These are phyloP conservation scores for Colletotrichum sp. DNA, from an alignment of 2,329 filamentous ascomycete species.

Conservation along the genomic window DNA sequence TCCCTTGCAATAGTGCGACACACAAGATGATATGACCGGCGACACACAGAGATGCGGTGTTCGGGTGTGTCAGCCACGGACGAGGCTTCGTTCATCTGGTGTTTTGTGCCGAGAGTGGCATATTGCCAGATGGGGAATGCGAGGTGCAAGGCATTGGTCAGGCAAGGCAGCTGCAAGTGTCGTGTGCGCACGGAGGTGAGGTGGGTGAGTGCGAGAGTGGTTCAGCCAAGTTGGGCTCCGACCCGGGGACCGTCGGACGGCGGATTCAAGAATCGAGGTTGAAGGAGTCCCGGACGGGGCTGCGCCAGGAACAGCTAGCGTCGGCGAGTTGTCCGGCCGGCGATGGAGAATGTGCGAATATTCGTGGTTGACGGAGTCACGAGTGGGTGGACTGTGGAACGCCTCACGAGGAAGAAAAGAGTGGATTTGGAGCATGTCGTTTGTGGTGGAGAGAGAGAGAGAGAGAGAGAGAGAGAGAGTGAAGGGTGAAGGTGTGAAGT, in stretches of 20 bases:
- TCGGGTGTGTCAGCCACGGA: not conserved
- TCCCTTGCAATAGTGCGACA: not conserved
- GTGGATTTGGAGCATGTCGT: not conserved
- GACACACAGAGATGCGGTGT: not conserved
- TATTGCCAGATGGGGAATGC: constrained; percentile 4
- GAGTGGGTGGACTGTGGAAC: not conserved
- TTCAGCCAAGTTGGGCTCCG: not conserved
- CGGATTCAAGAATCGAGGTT: constrained; percentile 1
- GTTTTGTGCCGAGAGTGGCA: not conserved
- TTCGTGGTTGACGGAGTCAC: not conserved
- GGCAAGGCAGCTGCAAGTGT: not conserved
- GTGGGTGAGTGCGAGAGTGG: not conserved
- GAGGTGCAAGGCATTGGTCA: not conserved
- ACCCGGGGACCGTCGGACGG: constrained; percentile 9
- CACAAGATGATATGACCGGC: not conserved
- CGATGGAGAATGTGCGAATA: not conserved
- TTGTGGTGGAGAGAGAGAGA: not conserved
- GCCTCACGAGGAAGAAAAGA: not conserved
- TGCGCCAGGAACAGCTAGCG: constrained; percentile 9
- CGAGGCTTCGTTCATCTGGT: not conserved
- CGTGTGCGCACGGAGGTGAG: constrained; percentile 7
- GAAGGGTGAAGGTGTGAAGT: not conserved
- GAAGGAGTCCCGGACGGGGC: constrained; percentile 5
- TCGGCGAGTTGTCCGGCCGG: constrained; percentile 17
- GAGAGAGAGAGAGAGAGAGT: not conserved